phyloP scores from a whole-genome alignment of 345 rosid species.

The Salix purpurea region DNA sequence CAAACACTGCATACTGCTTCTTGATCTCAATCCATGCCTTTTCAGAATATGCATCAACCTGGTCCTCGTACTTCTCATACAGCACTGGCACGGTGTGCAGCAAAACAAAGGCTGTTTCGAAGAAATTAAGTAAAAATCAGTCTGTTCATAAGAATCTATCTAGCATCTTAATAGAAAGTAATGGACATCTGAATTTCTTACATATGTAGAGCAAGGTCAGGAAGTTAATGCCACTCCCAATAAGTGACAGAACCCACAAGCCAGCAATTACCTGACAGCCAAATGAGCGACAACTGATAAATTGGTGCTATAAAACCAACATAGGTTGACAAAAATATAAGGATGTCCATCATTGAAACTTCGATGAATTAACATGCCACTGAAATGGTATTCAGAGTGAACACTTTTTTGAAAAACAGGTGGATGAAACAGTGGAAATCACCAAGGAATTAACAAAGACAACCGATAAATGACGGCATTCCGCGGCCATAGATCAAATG shows the following conservation, averaged over 20 bases:
- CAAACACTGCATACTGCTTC: slow-evolving; percentile 64
- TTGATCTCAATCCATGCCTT: slow-evolving; percentile 63
- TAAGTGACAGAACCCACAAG: slow-evolving; percentile 66
- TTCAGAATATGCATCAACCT: slow-evolving; percentile 68
- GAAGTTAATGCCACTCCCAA: slow-evolving; percentile 74
- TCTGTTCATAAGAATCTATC: background rate
- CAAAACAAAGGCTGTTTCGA: slow-evolving; percentile 52
- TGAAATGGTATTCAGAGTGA: background rate
- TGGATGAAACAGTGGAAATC: background rate
- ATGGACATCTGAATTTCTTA: slow-evolving; percentile 22
- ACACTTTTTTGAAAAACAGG: background rate
- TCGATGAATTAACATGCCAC: background rate
- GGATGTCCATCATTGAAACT: background rate
- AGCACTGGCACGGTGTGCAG: slow-evolving; percentile 74
- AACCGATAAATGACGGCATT: background rate
- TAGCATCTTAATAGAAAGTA: background rate
- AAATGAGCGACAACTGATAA: background rate
- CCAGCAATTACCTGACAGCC: slow-evolving; percentile 52
- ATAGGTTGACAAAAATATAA: background rate
- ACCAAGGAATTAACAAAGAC: background rate
- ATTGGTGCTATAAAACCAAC: background rate
- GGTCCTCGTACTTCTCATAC: slow-evolving; percentile 80
- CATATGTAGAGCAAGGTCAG: slow-evolving; percentile 77
- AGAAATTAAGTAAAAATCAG: background rate
- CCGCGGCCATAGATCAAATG: background rate